These are phyloP conservation scores for Talaromyces verruculosus DNA, from an alignment of 2,329 filamentous ascomycete genomes.

Conservation along the genomic window DNA sequence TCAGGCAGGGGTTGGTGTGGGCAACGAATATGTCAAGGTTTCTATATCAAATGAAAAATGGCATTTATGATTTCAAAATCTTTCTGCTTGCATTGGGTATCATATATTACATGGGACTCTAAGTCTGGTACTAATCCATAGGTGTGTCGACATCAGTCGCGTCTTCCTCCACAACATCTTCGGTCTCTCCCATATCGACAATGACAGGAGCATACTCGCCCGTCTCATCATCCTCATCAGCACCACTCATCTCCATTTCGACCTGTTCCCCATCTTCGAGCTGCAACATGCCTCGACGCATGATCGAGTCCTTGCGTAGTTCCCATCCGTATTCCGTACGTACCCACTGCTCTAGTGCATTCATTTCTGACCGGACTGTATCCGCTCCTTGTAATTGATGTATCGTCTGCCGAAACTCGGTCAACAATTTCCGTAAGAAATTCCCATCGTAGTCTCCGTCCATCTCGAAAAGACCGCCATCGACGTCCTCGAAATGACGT, in stretches of 20 bases:
- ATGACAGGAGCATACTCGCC: constrained; percentile 65
- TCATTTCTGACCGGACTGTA: constrained; percentile 44
- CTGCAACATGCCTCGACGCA: constrained; percentile 59
- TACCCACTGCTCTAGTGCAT: constrained; percentile 56
- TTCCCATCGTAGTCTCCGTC: constrained; percentile 51
- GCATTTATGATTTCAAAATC: constrained; percentile 21
- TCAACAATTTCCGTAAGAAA: constrained; percentile 55
- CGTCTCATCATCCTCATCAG: constrained; percentile 62
- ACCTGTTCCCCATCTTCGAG: constrained; percentile 64
- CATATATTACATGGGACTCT: background rate
- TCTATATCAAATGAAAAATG: constrained; percentile 23
- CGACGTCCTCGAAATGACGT: constrained; percentile 57
- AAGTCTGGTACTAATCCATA: constrained; percentile 15
- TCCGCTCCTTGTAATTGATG: constrained; percentile 31
- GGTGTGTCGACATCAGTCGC: constrained; percentile 18
- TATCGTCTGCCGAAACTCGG: constrained; percentile 53
- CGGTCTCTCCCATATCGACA: constrained; percentile 48
- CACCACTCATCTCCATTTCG: constrained; percentile 56
- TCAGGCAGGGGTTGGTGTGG: constrained; percentile 20
- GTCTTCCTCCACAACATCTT: constrained; percentile 16
- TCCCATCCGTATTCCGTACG: constrained; percentile 59
- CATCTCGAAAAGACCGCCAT: constrained; percentile 62
- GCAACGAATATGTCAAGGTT: constrained; percentile 23
- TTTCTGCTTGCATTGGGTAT: background rate
- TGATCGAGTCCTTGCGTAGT: constrained; percentile 52